Evolutionary conservation across 2,329 filamentous ascomycete genomes (phyloP).

Genomic region (Aspergillus ochraceus): DNA sequence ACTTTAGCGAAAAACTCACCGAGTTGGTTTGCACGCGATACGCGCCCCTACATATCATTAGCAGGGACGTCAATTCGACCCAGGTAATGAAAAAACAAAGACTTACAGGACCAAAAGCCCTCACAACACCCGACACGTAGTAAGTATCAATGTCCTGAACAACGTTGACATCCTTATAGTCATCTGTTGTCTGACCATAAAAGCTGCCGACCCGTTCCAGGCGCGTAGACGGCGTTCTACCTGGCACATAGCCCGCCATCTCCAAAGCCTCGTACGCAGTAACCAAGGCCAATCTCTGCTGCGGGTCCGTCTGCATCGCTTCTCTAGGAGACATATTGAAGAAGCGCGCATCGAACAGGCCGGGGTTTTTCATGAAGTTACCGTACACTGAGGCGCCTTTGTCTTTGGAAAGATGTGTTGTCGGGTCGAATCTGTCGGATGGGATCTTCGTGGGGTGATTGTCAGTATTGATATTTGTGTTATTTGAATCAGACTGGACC

Average conservation of each 20-base stretch:
- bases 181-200: conserved; percentile 71
- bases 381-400: conserved; percentile 69
- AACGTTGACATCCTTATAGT: conserved; percentile 66
- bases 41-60: neutral
- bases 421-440: conserved; percentile 65
- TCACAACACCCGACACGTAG: conserved; percentile 63
- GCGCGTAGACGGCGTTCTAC: conserved; percentile 66
- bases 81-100: neutral
- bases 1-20: conserved; percentile 47
- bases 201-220: conserved; percentile 66
- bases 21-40: neutral
- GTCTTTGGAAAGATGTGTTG: conserved; percentile 65
- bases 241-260: conserved; percentile 32
- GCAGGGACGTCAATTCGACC: conserved; percentile 58
- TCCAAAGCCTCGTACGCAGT: conserved; percentile 68
- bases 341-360: conserved; percentile 70
- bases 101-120: conserved; percentile 56
- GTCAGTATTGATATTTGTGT: neutral
- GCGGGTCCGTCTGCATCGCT: conserved; percentile 67
- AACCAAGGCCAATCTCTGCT: conserved; percentile 54
- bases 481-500: neutral
- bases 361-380: conserved; percentile 69
- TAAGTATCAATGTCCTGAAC: conserved; percentile 68
- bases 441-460: conserved; percentile 54
- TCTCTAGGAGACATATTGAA: conserved; percentile 79